Evolutionary conservation across 1,139 yeast genomes (phyloP), one percentile per base, ranked within the genome.

Genomic region (Diutina catenulata): DNA sequence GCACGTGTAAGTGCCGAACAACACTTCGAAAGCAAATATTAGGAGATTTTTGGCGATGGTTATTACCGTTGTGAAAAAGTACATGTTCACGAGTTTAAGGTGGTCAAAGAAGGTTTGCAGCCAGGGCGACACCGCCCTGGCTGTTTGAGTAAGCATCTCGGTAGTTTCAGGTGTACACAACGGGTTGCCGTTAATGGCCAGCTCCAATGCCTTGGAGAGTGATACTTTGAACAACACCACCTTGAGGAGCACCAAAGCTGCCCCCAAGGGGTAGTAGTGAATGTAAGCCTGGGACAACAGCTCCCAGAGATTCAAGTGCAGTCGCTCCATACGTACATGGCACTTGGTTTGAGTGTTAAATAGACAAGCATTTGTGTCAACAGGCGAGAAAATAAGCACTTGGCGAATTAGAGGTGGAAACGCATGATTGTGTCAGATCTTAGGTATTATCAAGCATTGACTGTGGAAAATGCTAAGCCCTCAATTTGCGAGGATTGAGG

Each of bases 21-120:
- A 20, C 25, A 31, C 35, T 13, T 31, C 35, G 21, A 31, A n/a
- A 11, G 35, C 35, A 31, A 31, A 31, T 11, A 13, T 21, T 18
- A 31, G 14, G 16, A 21, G 8, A 2, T 24, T 18, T 21, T 31
- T 14, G 3, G 15, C 25, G 25, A 31, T 26, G 5, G n/a, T 13
- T 4, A 31, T 20, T 11, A 31, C 7, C 8, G 15, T 21, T 19
- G 25, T 13, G 14, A 31, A 7, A 10, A 31, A 21, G 7, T 31
- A 31, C 14, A 21, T 4, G 11, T 31, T 20, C 11, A 18, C 13
- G 5, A 13, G n/a, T 5, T 11, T 26, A 7, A 21, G 11, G 16
- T n/a, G 24, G 19, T 21, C 4, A 2, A 31, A 5, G 11, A 31
- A 5, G 18, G 15, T 7, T 9, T 20, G n/a, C 16, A 20, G 24